phyloP scores from a whole-genome alignment of 352 stramenopile species.

The Pythium phragmitis region DNA sequence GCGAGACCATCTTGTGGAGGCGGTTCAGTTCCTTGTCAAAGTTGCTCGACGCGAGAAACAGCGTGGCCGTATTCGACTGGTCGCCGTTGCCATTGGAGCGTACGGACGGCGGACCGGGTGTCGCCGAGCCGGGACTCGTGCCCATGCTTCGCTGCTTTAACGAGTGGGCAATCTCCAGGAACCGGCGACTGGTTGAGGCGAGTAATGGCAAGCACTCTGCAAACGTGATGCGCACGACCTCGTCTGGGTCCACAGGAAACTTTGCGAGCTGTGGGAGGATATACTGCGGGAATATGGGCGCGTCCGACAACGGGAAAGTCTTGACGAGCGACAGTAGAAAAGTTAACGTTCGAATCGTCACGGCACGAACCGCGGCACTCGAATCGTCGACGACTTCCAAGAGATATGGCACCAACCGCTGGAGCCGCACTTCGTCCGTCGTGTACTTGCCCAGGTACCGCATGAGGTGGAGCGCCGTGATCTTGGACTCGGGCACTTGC shows the following conservation, averaged over 20 bases:
- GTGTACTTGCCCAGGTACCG: slow-evolving; percentile 86
- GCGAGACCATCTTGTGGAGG: slow-evolving; percentile 92
- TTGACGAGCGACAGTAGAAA: slow-evolving; percentile 90
- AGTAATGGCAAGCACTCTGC: slow-evolving; percentile 91
- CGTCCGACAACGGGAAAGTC: slow-evolving; percentile 93
- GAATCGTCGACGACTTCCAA: slow-evolving; percentile 93
- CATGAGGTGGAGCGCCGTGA: slow-evolving; percentile 92
- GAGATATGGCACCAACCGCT: slow-evolving; percentile 93
- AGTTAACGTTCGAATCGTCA: slow-evolving; percentile 89
- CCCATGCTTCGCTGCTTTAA: slow-evolving; percentile 74
- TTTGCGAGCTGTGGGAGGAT: slow-evolving; percentile 79
- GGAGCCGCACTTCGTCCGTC: slow-evolving; percentile 93
- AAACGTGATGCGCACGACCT: slow-evolving; percentile 94
- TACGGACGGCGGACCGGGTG: slow-evolving; percentile 32
- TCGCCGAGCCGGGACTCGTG: slow-evolving; percentile 20
- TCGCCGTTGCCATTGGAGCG: slow-evolving; percentile 11
- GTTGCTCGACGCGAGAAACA: slow-evolving; percentile 76
- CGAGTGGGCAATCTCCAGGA: slow-evolving; percentile 92
- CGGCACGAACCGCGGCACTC: slow-evolving; percentile 86
- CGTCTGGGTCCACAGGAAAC: slow-evolving; percentile 61
- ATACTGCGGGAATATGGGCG: slow-evolving; percentile 96
- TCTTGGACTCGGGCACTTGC: slow-evolving; percentile 82
- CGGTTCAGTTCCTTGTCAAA: slow-evolving; percentile 93
- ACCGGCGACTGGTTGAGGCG: slow-evolving; percentile 91
- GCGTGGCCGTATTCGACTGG: slow-evolving; percentile 17